phyloP scores from a whole-genome alignment of 176 grass and related monocot genomes.

The Elaeis guineensis region DNA sequence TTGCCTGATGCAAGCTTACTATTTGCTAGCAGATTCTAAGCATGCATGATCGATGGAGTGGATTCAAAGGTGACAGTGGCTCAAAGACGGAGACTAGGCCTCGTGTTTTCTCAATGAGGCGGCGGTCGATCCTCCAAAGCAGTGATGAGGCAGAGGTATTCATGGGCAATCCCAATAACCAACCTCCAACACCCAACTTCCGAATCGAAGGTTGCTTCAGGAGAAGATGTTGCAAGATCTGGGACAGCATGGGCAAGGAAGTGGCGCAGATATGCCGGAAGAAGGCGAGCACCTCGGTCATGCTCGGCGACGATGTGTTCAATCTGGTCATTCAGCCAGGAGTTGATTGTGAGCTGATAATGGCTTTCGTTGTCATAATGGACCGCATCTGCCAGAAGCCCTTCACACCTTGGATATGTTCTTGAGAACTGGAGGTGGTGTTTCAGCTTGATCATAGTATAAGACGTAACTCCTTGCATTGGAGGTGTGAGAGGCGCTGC shows the following conservation, averaged over 20 bases:
- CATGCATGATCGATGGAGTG: slow-evolving; percentile 75
- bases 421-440: neutral
- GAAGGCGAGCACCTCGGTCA: slow-evolving; percentile 19
- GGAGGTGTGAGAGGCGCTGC: too few relatives aligned
- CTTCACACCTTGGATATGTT: slow-evolving; percentile 38
- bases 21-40: slow-evolving; percentile 46
- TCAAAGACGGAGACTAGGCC: slow-evolving; percentile 1
- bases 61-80: slow-evolving; percentile 37
- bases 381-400: slow-evolving; percentile 57
- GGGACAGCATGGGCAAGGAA: slow-evolving; percentile 32
- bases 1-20: neutral
- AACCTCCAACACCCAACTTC: slow-evolving; percentile 18
- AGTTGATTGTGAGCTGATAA: slow-evolving; percentile 42
- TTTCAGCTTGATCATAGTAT: neutral
- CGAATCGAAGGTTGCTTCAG: slow-evolving; percentile 43
- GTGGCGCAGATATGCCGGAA: slow-evolving; percentile 48
- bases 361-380: slow-evolving; percentile 83
- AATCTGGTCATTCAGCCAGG: slow-evolving; percentile 52
- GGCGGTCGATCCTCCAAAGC: slow-evolving; percentile 36
- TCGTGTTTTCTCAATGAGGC: slow-evolving; percentile 56
- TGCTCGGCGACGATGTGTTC: slow-evolving; percentile 81
- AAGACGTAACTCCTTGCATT: too few relatives aligned
- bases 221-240: slow-evolving; percentile 61
- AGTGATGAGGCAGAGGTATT: slow-evolving; percentile 53
- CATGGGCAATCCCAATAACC: slow-evolving; percentile 16